Conservation (phyloP, 1,284 basidiomycete species). For the Puccinia coronata region DNA sequence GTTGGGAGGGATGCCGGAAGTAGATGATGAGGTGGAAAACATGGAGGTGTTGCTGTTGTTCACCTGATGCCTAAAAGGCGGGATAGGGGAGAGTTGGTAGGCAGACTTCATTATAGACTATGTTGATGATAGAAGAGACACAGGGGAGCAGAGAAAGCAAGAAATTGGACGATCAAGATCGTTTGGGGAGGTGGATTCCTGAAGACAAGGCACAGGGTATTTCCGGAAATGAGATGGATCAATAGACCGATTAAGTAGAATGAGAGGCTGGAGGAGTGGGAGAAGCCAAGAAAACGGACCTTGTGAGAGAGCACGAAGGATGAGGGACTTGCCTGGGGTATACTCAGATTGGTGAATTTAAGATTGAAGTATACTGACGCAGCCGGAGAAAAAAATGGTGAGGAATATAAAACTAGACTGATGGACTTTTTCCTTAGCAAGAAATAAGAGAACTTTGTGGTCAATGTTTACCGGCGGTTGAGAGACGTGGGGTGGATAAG, state of each 20-base stretch:
- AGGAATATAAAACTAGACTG: slow-evolving; percentile 15
- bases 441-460: slow-evolving; percentile 7
- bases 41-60: neutral
- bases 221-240: neutral
- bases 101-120: slow-evolving; percentile 33
- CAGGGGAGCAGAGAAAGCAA: neutral
- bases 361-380: slow-evolving; percentile 9
- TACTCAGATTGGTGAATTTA: slow-evolving; percentile 21
- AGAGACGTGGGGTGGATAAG: neutral
- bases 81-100: slow-evolving; percentile 42
- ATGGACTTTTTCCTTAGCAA: slow-evolving; percentile 21
- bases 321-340: slow-evolving; percentile 4
- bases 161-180: slow-evolving; percentile 21
- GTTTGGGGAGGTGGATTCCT: neutral
- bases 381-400: neutral
- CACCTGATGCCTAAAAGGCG: slow-evolving; percentile 28
- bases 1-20: neutral
- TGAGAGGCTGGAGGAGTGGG: neutral
- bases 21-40: neutral
- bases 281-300: slow-evolving; percentile 21
- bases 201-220: neutral
- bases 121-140: slow-evolving; percentile 5
- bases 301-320: slow-evolving; percentile 11
- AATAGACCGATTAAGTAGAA: neutral
- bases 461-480: slow-evolving; percentile 32